Conservation (phyloP, 2,329 filamentous ascomycete genomes). For the Xylaria sp. region DNA sequence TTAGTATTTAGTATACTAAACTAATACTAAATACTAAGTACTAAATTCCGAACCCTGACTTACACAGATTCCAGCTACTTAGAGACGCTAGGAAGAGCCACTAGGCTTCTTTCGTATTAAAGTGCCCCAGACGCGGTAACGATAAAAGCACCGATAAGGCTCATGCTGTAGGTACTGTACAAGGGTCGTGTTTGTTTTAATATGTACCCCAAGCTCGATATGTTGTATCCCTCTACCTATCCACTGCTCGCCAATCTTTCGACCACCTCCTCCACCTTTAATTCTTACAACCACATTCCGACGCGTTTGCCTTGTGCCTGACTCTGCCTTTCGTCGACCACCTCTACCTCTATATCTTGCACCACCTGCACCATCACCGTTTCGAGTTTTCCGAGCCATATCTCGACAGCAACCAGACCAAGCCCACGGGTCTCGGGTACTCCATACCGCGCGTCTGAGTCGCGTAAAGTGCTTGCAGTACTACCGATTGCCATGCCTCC, state of each 20-base stretch:
- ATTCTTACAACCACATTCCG: slow-evolving; percentile 37
- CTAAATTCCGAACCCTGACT: no score
- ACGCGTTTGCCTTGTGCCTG: slow-evolving; percentile 35
- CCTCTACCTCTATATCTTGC: background rate
- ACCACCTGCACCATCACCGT: background rate
- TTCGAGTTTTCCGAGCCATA: background rate
- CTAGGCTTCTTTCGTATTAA: background rate
- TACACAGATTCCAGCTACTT: no score
- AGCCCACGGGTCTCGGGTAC: background rate
- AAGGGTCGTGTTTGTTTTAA: background rate
- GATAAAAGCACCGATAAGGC: slow-evolving; percentile 6
- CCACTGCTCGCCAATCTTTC: slow-evolving; percentile 35
- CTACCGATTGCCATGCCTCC: slow-evolving; percentile 59
- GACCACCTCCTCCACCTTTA: slow-evolving; percentile 38
- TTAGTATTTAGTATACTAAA: no score
- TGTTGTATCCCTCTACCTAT: slow-evolving; percentile 7
- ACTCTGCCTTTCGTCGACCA: slow-evolving; percentile 7
- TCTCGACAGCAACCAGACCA: slow-evolving; percentile 18
- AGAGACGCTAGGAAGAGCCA: background rate
- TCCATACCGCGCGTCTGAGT: slow-evolving; percentile 59
- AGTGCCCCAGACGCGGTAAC: background rate
- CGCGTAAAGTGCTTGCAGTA: slow-evolving; percentile 63
- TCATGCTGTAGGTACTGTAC: background rate
- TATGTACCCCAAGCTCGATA: slow-evolving; percentile 26
- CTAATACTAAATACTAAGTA: no score